Evolutionary conservation across 352 stramenopile species (phyloP).

Genomic region (Globisporangium paddicum): DNA sequence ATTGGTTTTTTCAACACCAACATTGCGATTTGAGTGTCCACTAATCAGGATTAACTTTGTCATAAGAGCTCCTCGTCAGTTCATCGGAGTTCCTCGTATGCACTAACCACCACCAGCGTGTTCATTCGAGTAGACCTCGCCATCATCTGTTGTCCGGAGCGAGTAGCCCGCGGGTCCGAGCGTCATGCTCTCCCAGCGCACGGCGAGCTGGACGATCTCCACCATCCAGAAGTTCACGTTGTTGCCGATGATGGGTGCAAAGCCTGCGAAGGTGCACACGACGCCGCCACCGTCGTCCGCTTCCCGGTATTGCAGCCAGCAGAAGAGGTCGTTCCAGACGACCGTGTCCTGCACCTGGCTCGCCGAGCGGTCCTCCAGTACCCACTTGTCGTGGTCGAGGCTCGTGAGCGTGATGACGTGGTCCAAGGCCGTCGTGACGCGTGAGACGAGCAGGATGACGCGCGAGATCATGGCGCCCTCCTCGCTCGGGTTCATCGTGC

Average conservation of each 20-base stretch:
- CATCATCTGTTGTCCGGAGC: neutral
- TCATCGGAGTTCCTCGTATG: neutral
- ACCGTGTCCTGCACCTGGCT: neutral
- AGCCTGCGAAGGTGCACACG: constrained; percentile 8
- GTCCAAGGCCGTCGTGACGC: neutral
- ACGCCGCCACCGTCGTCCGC: neutral
- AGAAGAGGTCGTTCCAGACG: constrained; percentile 13
- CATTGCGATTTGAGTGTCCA: neutral
- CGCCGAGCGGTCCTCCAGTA: neutral
- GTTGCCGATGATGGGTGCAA: neutral
- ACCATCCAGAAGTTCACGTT: constrained; percentile 10
- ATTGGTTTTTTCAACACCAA: neutral
- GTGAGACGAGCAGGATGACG: constrained; percentile 7
- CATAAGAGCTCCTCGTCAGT: neutral
- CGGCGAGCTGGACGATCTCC: constrained; percentile 10
- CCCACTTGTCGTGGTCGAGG: constrained; percentile 3
- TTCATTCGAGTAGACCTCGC: no score
- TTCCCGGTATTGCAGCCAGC: constrained; percentile 12
- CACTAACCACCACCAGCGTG: no score
- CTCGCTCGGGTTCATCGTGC: constrained; percentile 6
- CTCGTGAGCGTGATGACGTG: neutral
- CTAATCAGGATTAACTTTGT: no score
- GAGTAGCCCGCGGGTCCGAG: constrained; percentile 2
- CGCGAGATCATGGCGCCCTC: neutral
- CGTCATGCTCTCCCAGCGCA: constrained; percentile 7